Base-by-base conservation (phyloP, 2,329 filamentous ascomycete species). In the Rosellinia necatrix region DNA sequence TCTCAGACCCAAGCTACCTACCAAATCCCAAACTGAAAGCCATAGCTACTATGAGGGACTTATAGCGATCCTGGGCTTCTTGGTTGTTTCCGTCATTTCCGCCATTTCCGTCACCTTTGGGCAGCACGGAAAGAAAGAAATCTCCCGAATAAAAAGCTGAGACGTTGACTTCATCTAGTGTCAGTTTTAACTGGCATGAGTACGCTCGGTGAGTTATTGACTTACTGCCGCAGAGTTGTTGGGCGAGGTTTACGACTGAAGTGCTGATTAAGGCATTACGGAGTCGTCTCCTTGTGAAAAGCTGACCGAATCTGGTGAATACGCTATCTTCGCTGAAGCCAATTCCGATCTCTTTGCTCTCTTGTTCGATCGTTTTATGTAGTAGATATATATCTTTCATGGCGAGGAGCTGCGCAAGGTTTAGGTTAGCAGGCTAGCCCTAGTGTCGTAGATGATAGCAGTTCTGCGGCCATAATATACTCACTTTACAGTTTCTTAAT, bases 201-300 rank as follows among this genome's bases (percentile, higher is more conserved):
- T 25, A n/a, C 17, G 8, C 6, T 30, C 13, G 17, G 15, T 19
- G 13, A 13, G 27, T 48, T 19, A 22, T 38, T 13, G 44, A 25
- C 48, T 50, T 50, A 35, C 48, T 50, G 7, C 48, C 48, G 19
- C 48, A 50, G 17, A 50, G 48, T 27, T 50, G 48, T 22, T 50
- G 48, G 21, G 48, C 17, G n/a, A 50, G 38, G 3, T 42, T 42
- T 13, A 50, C 48, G 2, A 43, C 38, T 3, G 48, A 50, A 7
- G 37, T 35, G 37, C 48, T 50, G n/a, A 50, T 34, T 24, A 50
- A 29, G 13, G 48, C 48, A 19, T 50, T 50, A 25, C 48, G 37
- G n/a, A 50, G 48, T 35, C 48, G 48, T 27, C 48, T 49, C 47
- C 7, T 41, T 12, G 35, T 40, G 25, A 49, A 49, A 2, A 49